Conservation (phyloP, 441 rosid genomes). For the Corymbia citriodora region DNA sequence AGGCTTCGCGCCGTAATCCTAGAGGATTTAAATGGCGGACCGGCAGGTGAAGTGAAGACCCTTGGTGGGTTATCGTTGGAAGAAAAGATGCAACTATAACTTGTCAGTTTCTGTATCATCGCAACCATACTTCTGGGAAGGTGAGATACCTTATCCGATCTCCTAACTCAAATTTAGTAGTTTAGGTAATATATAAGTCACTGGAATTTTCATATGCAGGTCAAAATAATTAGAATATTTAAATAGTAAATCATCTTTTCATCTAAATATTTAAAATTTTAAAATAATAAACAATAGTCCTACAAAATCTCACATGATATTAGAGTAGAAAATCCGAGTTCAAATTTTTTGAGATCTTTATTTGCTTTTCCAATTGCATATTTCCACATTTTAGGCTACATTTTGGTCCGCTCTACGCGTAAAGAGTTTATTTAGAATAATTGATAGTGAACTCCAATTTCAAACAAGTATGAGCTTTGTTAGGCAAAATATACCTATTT, state of each 20-base stretch:
- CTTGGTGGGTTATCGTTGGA: background rate
- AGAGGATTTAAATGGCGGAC: background rate
- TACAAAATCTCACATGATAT: too few relatives aligned
- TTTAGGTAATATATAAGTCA: background rate
- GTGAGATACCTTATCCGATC: background rate
- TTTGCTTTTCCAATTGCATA: background rate
- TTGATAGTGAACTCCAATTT: background rate
- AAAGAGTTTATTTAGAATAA: too few relatives aligned
- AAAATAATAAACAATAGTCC: rapidly evolving
- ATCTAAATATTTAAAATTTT: too few relatives aligned
- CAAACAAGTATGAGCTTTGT: background rate
- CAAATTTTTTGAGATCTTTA: background rate
- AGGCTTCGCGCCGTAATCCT: background rate
- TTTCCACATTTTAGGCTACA: background rate
- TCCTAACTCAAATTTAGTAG: background rate
- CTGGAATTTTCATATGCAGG: background rate
- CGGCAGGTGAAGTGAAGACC: background rate
- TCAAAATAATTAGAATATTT: background rate
- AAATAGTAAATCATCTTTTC: too few relatives aligned
- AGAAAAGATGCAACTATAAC: background rate
- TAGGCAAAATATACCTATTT: background rate
- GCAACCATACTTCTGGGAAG: background rate
- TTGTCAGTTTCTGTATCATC: background rate
- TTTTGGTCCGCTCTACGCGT: rapidly evolving
- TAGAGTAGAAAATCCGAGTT: rapidly evolving